Evolutionary conservation across 1,284 basidiomycete genomes (phyloP), one percentile per base, ranked within the genome.

Genomic region (Stereum hirsutum): DNA sequence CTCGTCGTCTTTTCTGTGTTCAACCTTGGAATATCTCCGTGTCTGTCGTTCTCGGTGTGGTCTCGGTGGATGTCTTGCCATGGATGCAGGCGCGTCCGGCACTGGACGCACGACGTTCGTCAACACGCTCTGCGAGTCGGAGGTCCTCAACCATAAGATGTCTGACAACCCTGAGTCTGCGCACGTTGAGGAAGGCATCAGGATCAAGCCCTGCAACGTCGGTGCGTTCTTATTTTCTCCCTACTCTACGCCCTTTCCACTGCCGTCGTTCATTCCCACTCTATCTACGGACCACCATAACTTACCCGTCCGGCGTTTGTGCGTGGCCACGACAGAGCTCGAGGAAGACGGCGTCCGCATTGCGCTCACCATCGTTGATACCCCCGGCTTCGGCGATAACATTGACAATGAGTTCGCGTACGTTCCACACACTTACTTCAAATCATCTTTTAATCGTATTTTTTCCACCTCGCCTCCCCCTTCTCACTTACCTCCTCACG

Each of bases 301-400:
- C n/a, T n/a, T n/a, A n/a, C n/a, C n/a, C n/a, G n/a, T n/a, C n/a
- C n/a, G n/a, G n/a, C n/a, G n/a, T n/a, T n/a, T n/a, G n/a, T n/a
- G 7, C 6, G 14, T 41, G 21, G 39, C 39, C 14, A 17, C 6
- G 34, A 24, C 57, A 92, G 95, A 99, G 65, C 81, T 99, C 47
- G 96, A 99, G 57, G 95, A 99, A 64, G 96, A 99, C 54, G 96
- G 96, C 34, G 89, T 98, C 52, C 88, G 95, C 54, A 97, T 99
- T 60, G 92, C 94, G 23, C 73, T 99, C 52, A 99, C 96, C 41
- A 92, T 99, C 52, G 94, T 99, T 31, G 96, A 99, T 65, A 99
- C 96, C 1, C 96, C 96, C 45, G 96, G 96, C 39, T 99, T 99
- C 56, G 96, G 95, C 40, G 94, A 98, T 68, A 95, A 95, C 62